Percentiles rank a stretch among this genome's conserved stretches.
Evolutionary conservation across 2,329 filamentous ascomycete genomes (phyloP).

Genomic region (Diaporthe ilicicola): DNA sequence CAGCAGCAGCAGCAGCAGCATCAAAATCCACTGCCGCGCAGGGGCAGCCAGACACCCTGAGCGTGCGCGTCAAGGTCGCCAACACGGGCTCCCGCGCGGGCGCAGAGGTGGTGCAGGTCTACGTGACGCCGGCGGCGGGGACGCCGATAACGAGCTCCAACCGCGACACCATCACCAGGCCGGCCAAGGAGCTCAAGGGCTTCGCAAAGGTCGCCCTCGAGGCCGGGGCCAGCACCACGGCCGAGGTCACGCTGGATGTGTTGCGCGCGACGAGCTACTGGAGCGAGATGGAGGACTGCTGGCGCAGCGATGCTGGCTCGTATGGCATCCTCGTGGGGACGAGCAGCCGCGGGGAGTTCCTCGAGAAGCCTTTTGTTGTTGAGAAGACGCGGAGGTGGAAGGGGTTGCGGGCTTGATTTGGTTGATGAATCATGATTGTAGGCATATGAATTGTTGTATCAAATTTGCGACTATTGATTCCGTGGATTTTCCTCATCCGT

Average conservation of each 20-base stretch:
- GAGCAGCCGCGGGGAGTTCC: slow-evolving; percentile 38
- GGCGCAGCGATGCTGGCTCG: slow-evolving; percentile 47
- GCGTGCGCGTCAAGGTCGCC: slow-evolving; percentile 55
- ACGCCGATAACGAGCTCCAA: slow-evolving; percentile 36
- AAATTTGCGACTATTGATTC: too few relatives aligned
- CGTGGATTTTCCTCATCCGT: neutral
- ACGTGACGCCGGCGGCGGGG: slow-evolving; percentile 39
- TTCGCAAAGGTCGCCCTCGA: slow-evolving; percentile 52
- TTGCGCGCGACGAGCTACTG: slow-evolving; percentile 50
- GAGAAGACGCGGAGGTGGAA: slow-evolving; percentile 8
- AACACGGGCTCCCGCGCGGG: slow-evolving; percentile 40
- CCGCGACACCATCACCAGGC: slow-evolving; percentile 42
- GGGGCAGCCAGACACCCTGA: neutral
- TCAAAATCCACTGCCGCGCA: too few relatives aligned
- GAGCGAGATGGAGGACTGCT: slow-evolving; percentile 49
- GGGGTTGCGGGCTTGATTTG: neutral
- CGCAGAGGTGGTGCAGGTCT: slow-evolving; percentile 43
- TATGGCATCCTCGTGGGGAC: slow-evolving; percentile 49
- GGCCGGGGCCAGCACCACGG: slow-evolving; percentile 44
- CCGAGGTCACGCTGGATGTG: slow-evolving; percentile 43
- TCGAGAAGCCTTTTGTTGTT: neutral
- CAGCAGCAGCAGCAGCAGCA: neutral
- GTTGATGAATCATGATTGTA: too few relatives aligned
- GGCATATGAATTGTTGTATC: neutral
- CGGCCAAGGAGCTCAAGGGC: slow-evolving; percentile 53